These are phyloP conservation scores for Candida sakaeoensis DNA, from an alignment of 805 yeast species.

Conservation along the genomic window DNA sequence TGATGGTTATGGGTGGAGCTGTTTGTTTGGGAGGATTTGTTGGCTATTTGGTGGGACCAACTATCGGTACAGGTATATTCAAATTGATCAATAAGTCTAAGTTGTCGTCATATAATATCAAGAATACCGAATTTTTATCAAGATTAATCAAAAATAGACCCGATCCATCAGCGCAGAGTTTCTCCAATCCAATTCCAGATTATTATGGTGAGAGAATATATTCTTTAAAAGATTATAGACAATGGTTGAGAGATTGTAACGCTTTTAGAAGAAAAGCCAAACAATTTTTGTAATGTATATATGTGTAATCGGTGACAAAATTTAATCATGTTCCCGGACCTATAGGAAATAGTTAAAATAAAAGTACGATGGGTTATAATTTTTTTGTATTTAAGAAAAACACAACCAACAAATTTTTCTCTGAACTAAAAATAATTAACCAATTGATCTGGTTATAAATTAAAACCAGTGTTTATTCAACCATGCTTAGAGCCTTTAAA, in stretches of 20 bases:
- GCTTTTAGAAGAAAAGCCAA: constrained; percentile 80
- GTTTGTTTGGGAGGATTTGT: constrained; percentile 67
- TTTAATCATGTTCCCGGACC: constrained; percentile 8
- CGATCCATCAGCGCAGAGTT: constrained; percentile 86
- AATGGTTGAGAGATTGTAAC: constrained; percentile 94
- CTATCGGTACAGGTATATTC: constrained; percentile 69
- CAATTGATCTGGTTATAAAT: constrained; percentile 9
- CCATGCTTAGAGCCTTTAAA: constrained; percentile 43
- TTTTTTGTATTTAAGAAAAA: constrained; percentile 2
- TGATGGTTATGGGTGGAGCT: constrained; percentile 73
- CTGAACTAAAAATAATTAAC: neutral
- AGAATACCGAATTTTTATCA: constrained; percentile 70
- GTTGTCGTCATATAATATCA: constrained; percentile 47
- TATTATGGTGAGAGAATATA: constrained; percentile 96
- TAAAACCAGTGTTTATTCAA: constrained; percentile 8
- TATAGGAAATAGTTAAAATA: constrained; percentile 1
- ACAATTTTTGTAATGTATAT: constrained; percentile 42
- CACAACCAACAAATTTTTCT: constrained; percentile 4
- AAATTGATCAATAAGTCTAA: constrained; percentile 46
- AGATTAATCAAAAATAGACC: constrained; percentile 79
- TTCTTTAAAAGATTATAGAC: constrained; percentile 79
- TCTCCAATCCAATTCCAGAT: constrained; percentile 96
- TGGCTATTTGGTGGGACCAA: constrained; percentile 83
- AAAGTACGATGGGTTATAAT: neutral
- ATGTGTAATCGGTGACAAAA: neutral